These are phyloP conservation scores for Isabelozyma pseudorhagii DNA, from an alignment of 805 yeast genomes.

Conservation along the genomic window DNA sequence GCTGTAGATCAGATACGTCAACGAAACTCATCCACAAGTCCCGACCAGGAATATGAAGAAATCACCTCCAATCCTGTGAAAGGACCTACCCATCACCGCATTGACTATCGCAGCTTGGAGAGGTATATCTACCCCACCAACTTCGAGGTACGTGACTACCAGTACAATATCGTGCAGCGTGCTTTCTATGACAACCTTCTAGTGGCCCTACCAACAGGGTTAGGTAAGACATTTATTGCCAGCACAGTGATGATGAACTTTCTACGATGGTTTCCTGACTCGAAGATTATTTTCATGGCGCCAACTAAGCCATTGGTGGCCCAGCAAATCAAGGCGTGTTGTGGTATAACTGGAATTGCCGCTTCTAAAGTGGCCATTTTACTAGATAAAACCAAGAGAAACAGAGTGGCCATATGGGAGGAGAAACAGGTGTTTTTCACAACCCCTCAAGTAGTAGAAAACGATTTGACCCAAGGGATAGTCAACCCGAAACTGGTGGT, in stretches of 20 bases:
- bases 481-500: constrained; percentile 73
- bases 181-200: constrained; percentile 72
- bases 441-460: constrained; percentile 95
- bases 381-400: constrained; percentile 52
- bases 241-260: constrained; percentile 90
- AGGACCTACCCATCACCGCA: constrained; percentile 22
- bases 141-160: constrained; percentile 82
- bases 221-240: constrained; percentile 96
- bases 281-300: constrained; percentile 90
- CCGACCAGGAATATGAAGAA: not conserved
- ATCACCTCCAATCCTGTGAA: constrained; percentile 2
- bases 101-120: constrained; percentile 16
- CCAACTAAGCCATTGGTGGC: constrained; percentile 96
- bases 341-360: constrained; percentile 82
- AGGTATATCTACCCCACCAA: constrained; percentile 83
- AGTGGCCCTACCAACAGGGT: constrained; percentile 94
- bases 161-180: constrained; percentile 69
- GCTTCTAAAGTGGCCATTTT: constrained; percentile 74
- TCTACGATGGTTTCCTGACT: constrained; percentile 75
- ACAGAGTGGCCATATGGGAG: constrained; percentile 77
- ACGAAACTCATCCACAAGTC: not conserved
- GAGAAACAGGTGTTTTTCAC: constrained; percentile 80
- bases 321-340: constrained; percentile 92
- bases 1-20: constrained; percentile 29
- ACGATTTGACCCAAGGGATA: constrained; percentile 74